A percentile compares a stretch with the other conserved stretches of the same genome.
Evolutionary conservation across 306 rosid species (phyloP).

Genomic region (Rosa lucieae): DNA sequence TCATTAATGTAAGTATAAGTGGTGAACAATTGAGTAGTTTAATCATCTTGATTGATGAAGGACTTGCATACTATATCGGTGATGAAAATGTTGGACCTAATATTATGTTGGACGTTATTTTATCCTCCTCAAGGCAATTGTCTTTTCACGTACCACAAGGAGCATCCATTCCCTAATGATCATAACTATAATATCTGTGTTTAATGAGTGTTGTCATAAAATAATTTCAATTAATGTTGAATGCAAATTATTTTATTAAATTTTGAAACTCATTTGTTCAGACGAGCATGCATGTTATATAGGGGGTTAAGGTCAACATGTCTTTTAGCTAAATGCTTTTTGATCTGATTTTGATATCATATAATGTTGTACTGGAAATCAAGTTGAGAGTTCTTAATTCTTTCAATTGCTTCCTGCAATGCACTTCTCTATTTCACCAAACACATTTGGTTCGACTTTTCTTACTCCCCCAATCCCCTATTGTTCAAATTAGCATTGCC

Average conservation of each 20-base stretch:
- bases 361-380: neutral
- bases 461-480: neutral
- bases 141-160: neutral
- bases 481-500: neutral
- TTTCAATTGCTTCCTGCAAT: conserved; percentile 1
- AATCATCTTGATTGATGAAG: neutral
- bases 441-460: neutral
- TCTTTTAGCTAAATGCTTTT: neutral
- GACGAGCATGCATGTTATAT: neutral
- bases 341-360: neutral
- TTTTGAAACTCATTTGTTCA: neutral
- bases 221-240: neutral
- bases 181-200: neutral
- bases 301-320: neutral
- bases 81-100: neutral
- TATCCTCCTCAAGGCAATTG: neutral
- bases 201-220: neutral
- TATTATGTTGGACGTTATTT: neutral
- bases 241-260: neutral
- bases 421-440: neutral
- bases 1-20: neutral
- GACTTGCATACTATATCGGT: neutral
- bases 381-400: neutral
- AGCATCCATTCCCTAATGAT: neutral
- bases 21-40: neutral